Evolutionary conservation across 495 filamentous ascomycete species (phyloP), one percentile per base, ranked within the genome.

Genomic region (Talaromyces thailandensis): DNA sequence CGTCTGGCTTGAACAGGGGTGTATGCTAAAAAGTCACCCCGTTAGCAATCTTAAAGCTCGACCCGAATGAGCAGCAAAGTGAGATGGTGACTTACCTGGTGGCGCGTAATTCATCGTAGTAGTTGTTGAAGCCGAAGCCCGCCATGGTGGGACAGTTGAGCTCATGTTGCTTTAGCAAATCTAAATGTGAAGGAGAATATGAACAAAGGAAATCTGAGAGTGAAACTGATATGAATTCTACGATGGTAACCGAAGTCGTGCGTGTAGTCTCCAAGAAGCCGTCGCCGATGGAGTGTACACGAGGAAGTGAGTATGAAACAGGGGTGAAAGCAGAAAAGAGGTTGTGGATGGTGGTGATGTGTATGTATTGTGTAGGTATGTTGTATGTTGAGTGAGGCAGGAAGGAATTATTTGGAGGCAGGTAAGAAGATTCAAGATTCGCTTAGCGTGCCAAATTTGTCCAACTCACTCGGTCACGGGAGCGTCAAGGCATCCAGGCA

Each of bases 1-100:
- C 76, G 77, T 65, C 77, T 76, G 64, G 76, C 76, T 73, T 76
- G 79, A 18, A 83, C 81, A 62, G 79, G 74, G 50, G 75, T 79
- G 65, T 81, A 83, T 59, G 81, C 79, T 66, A 78, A 75, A 4
- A n/a, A 55, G 72, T 65, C 18, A 71, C 76, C 6, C 3, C 29
- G 26, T 57, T 57, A 57, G 55, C 55, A 62, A 53, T 18, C 32
- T 25, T 5, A 32, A 51, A 26, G 56, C 71, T 64, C 73, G 62
- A 45, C 45, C 37, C 50, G 24, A 12, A 18, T 24, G 18, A 21
- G 28, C 6, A 48, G 43, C 24, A 37, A 18, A 18, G 26, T 21
- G 35, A 35, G 26, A 35, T 23, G 23, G 28, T 35, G 60, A 45
- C 76, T 71, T 70, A 80, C 77, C 73, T 69, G 73, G 64, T 50